Base-by-base conservation (phyloP, 2,329 filamentous ascomycete genomes). In the Coniochaeta sp. region DNA sequence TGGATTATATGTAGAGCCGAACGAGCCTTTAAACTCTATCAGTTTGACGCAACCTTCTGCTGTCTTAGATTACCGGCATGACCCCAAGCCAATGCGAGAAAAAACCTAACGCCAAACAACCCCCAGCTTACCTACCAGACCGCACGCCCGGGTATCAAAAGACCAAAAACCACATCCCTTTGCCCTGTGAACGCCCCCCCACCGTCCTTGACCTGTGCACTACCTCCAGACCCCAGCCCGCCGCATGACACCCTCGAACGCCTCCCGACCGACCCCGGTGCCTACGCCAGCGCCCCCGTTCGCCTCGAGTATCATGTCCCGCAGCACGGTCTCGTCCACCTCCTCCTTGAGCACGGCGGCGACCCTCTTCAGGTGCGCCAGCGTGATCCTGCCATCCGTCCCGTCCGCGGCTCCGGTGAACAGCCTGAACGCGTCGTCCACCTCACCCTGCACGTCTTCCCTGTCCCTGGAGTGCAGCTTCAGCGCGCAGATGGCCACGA, bases 251-350 rank as follows among this genome's bases (percentile, higher is more conserved):
- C 84, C 84, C 74, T 92, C 89, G 75, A 96, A 96, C 69, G 97
- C 91, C 58, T 89, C 87, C 69, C 87, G 79, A 44, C 79, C 84
- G 10, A 96, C 93, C 8, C 89, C 91, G 60, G 79, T 82, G 40
- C 79, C 84, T 12, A 89, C 82, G 17, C 89, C 88, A 4, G 82
- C 85, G 1, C 90, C 91, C 2, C 90, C 90, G 73, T 96, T 97
- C 56, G 93, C 95, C 79, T 98, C 93, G 56, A 92, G 78, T 61
- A 99, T 89, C 95, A 99, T 99, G 77, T 97, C 92, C 76, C 85
- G 86, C 70, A 99, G 77, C 70, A 96, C 75, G 56, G 91, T 88
- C 68, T 98, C 95, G 61, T 85, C 84, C 26, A 96, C 87, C 63
- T 87, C 87, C 63, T 88, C 91, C 75, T 96, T 90, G 67, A 99